Base-by-base conservation (phyloP, 2,329 filamentous ascomycete species). In the Claviceps sp. region DNA sequence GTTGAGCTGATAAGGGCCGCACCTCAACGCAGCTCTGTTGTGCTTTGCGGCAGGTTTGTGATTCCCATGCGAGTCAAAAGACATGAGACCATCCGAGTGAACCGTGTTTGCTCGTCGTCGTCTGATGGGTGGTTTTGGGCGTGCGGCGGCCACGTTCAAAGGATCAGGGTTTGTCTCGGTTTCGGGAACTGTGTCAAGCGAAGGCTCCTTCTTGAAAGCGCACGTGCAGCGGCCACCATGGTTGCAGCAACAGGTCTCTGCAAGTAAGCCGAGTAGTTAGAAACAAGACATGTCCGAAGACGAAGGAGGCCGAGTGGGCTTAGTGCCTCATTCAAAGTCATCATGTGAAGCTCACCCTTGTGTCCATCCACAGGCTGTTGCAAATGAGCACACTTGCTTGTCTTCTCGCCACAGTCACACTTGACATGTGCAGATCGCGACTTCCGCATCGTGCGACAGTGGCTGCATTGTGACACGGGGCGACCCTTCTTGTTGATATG, bases 401-500 rank as follows among this genome's bases (percentile, higher is more conserved):
- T 82, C 77, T 95, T 96, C 70, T 95, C 88, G 67, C 89, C 90
- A 70, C 93, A 98, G 70, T 97, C 90, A 73, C 93, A 98, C 70
- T 93, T 95, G 65, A 93, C 81, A 70, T 97, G 93, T 58, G 91
- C 88, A 54, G 90, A 85, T 62, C 93, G 88, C 69, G 89, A 91
- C 78, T 97, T 97, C 73, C 93, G 90, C 77, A 95, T 85, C 60
- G 86, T 82, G 68, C 93, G 91, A 73, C 93, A 98, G 73, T 98
- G 93, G 60, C 89, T 81, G 72, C 93, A 98, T 83, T 98, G 93
- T 62, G 93, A 95, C 61, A 97, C 89, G 56, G 93, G 93, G 57
- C 91, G 87, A 64, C 91, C 91, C 75, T 97, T 97, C 70, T 95
- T 95, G 71, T 94, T 94, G 74, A 96, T 95, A 68, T 95, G 89